phyloP scores from a whole-genome alignment of 1,139 yeast species.

The Kluyveromyces sp. region DNA sequence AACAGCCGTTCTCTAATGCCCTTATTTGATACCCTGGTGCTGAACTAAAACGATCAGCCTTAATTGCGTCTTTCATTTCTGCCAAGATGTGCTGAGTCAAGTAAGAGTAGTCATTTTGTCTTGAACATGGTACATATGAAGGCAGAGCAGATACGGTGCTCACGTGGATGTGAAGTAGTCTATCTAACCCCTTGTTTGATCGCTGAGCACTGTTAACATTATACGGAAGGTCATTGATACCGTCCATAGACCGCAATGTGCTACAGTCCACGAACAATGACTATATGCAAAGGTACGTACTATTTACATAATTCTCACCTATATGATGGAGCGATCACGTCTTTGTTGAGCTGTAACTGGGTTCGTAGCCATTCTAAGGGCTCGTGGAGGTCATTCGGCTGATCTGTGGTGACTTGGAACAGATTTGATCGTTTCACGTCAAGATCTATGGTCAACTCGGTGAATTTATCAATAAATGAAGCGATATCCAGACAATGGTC shows the following conservation, averaged over 20 bases:
- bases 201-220: too few relatives aligned
- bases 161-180: background rate
- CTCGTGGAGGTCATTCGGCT: conserved; percentile 78
- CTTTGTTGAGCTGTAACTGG: conserved; percentile 69
- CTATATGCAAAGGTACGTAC: background rate
- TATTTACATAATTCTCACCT: conserved; percentile 13
- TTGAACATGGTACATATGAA: too few relatives aligned
- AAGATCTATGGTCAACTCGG: conserved; percentile 70
- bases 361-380: conserved; percentile 85
- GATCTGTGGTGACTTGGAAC: conserved; percentile 80
- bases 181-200: too few relatives aligned
- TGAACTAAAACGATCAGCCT: too few relatives aligned
- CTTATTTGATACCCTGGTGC: too few relatives aligned
- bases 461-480: conserved; percentile 69
- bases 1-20: too few relatives aligned
- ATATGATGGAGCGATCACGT: conserved; percentile 56
- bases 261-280: background rate
- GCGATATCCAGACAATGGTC: conserved; percentile 82
- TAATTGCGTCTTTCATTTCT: too few relatives aligned
- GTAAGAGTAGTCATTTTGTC: too few relatives aligned
- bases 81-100: too few relatives aligned
- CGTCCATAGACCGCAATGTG: background rate
- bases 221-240: background rate
- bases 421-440: conserved; percentile 89
- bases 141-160: background rate